Evolutionary conservation across 2,329 filamentous ascomycete species (phyloP).

Genomic region (Calonectria pauciramosa): DNA sequence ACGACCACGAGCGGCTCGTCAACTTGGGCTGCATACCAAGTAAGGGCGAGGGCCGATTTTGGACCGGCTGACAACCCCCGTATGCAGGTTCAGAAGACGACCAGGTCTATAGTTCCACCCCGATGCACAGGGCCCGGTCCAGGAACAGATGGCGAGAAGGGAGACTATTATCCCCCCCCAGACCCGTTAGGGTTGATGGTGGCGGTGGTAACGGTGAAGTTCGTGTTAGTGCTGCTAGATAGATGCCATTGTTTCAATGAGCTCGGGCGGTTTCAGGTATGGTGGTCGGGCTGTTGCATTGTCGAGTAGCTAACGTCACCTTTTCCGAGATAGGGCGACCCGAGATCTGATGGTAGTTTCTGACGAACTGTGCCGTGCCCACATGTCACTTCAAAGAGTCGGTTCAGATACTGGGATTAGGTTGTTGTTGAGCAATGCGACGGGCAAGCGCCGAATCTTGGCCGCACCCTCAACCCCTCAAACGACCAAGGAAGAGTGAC

Average conservation of each 20-base stretch:
- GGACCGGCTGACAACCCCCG: constrained; percentile 13
- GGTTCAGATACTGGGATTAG: not conserved
- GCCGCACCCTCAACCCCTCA: not conserved
- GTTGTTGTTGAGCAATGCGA: not conserved
- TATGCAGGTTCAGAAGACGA: constrained; percentile 16
- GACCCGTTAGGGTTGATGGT: constrained; percentile 3
- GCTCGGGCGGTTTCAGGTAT: constrained; percentile 28
- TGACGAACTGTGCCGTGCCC: constrained; percentile 3
- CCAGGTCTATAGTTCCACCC: constrained; percentile 24
- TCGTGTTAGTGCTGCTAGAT: constrained; percentile 7
- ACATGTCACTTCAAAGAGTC: not conserved
- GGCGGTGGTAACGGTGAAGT: constrained; percentile 25
- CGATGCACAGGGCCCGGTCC: constrained; percentile 18
- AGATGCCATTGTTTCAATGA: constrained; percentile 29
- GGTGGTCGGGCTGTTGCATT: constrained; percentile 13
- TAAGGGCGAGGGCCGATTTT: not conserved
- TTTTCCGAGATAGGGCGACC: constrained; percentile 9
- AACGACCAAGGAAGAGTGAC: not conserved
- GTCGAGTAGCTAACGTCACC: not conserved
- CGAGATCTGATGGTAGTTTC: constrained; percentile 18
- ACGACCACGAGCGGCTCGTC: not conserved
- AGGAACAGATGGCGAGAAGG: constrained; percentile 1
- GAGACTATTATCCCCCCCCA: not conserved
- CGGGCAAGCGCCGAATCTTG: not conserved
- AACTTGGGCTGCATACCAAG: constrained; percentile 10